Conservation (phyloP, 257 asterid genomes). For the Gardenia jasminoides region DNA sequence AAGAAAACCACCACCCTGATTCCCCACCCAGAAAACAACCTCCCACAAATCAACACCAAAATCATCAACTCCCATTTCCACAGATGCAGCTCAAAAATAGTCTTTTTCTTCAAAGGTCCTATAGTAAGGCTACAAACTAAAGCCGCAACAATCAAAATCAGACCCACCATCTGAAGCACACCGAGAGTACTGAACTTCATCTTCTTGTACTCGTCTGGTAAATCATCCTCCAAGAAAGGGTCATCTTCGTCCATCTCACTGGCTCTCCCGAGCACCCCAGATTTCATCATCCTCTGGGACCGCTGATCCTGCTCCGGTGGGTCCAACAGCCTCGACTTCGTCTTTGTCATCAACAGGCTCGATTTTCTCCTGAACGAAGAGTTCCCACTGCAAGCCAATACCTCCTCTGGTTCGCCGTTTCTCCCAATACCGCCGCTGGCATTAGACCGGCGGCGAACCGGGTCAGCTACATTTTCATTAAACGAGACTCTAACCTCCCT, state of each 20-base stretch:
- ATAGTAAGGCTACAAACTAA: constrained; percentile 54
- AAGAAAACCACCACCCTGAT: constrained; percentile 60
- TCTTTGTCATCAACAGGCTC: constrained; percentile 37
- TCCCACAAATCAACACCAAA: constrained; percentile 71
- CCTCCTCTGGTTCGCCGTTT: constrained; percentile 47
- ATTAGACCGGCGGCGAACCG: constrained; percentile 49
- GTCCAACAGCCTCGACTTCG: constrained; percentile 66
- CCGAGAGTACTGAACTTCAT: constrained; percentile 52
- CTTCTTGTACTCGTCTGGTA: constrained; percentile 68
- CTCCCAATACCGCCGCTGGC: constrained; percentile 23
- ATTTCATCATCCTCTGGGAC: constrained; percentile 37
- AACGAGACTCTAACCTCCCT: constrained; percentile 56
- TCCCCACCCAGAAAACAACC: constrained; percentile 80
- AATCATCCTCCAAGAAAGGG: constrained; percentile 70
- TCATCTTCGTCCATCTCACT: constrained; percentile 79
- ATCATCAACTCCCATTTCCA: constrained; percentile 92
- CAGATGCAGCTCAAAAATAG: constrained; percentile 36
- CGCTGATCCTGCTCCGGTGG: constrained; percentile 49
- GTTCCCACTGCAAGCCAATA: constrained; percentile 51
- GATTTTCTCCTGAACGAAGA: constrained; percentile 55
- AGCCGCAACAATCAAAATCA: constrained; percentile 49
- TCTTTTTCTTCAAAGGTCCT: constrained; percentile 22
- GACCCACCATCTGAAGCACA: constrained; percentile 52
- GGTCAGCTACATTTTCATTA: constrained; percentile 30
- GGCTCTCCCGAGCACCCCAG: constrained; percentile 49